Evolutionary conservation across 148 eudicot species (phyloP), one percentile per base, ranked within the genome.

Genomic region (Chenopodium album): DNA sequence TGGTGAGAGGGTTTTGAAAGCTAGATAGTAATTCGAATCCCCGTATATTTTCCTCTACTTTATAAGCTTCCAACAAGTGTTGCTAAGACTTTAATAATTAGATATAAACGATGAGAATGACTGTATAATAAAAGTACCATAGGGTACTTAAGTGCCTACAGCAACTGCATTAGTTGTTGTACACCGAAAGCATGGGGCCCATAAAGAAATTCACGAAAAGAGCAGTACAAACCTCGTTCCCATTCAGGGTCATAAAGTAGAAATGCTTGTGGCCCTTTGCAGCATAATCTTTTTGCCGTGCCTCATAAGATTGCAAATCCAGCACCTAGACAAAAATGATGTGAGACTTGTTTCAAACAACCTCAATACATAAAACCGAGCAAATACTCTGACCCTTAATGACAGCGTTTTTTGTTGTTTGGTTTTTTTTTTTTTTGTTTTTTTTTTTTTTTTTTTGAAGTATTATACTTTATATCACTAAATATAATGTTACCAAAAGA

Each of bases 231-330:
- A 96, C 99, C 99, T 96, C 99, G 77, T 92, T 89, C 84, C 95
- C 97, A 82, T 94, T 94, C 88, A 96, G 84, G 17, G 98, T 96
- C 99, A 96, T 96, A 87, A 96, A 96, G 86, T 96, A 96, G 88
- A 96, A 96, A 90, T 96, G 99, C 84, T 89, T 96, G 88, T 96
- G 94, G 75, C 98, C 98, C 81, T 89, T 84, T 67, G 86, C 84
- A 79, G 98, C 99, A 82, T 94, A 96, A 52, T 94, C 94, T 80
- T 82, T 90, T 82, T 96, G 99, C 1, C 99, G 93, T 71, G 93
- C 94, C 86, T 90, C 95, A 72, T 96, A 96, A 47, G 92, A 82
- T 81, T 82, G 97, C 89, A 96, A 82, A 81, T 96, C 98, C 85
- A 96, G 91, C 84, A 96, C 98, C 99, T 96, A 83, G 73, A 78